Evolutionary conservation across 2,329 filamentous ascomycete genomes (phyloP).

Genomic region (Trichoderma simmonsii): DNA sequence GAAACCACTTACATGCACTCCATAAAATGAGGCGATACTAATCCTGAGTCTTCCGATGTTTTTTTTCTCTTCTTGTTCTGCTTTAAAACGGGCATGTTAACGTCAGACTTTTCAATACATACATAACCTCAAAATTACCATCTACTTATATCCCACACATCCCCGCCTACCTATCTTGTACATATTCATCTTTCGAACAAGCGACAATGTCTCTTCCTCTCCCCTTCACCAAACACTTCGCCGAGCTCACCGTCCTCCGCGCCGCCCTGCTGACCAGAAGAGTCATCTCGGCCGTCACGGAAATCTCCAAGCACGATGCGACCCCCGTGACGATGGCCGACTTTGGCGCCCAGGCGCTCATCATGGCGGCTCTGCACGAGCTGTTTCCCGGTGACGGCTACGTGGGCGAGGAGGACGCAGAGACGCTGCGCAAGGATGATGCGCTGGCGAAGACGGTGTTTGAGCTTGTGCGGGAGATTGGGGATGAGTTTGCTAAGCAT

Average conservation of each 20-base stretch:
- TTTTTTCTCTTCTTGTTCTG: neutral
- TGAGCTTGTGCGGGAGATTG: slow-evolving; percentile 44
- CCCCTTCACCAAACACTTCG: slow-evolving; percentile 26
- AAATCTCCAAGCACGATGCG: slow-evolving; percentile 55
- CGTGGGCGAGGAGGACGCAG: slow-evolving; percentile 59
- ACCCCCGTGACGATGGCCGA: slow-evolving; percentile 63
- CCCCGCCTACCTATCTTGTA: neutral
- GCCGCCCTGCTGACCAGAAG: slow-evolving; percentile 56
- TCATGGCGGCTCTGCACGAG: slow-evolving; percentile 54
- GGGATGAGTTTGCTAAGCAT: slow-evolving; percentile 16
- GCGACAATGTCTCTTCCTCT: neutral
- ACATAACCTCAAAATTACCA: neutral
- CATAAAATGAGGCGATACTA: neutral
- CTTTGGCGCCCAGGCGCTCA: slow-evolving; percentile 60
- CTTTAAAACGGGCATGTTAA: neutral
- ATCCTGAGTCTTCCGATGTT: neutral
- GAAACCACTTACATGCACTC: neutral
- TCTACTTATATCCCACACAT: neutral
- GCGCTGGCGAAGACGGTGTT: slow-evolving; percentile 52
- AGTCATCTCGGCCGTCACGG: slow-evolving; percentile 41
- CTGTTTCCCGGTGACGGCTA: slow-evolving; percentile 56
- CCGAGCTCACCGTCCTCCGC: slow-evolving; percentile 49
- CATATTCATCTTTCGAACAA: neutral
- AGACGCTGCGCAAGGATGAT: slow-evolving; percentile 47
- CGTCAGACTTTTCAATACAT: neutral